phyloP scores from a whole-genome alignment of 2,329 filamentous ascomycete genomes.

The Penicillium sp. region DNA sequence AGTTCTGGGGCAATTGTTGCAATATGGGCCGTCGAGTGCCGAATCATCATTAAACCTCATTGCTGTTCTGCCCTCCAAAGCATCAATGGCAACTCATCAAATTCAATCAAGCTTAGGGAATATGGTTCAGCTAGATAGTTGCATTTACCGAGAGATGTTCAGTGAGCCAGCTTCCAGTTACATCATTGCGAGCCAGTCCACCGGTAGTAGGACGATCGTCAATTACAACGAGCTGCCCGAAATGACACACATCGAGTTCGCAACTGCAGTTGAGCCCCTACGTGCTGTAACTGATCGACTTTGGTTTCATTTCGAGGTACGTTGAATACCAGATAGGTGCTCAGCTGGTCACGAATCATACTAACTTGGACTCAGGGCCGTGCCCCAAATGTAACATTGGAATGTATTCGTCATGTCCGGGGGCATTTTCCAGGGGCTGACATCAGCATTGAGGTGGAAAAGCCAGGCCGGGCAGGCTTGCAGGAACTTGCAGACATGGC shows the following conservation, averaged over 20 bases:
- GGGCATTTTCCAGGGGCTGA: conserved; percentile 43
- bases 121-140: conserved; percentile 52
- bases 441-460: conserved; percentile 72
- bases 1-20: conserved; percentile 64
- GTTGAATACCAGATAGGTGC: neutral
- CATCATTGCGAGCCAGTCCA: conserved; percentile 61
- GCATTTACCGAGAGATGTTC: conserved; percentile 58
- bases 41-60: conserved; percentile 38
- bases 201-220: conserved; percentile 66
- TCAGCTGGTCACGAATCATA: neutral
- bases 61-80: conserved; percentile 52
- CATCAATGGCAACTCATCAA: conserved; percentile 51
- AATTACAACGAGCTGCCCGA: conserved; percentile 67
- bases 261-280: conserved; percentile 43
- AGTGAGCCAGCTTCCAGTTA: conserved; percentile 65
- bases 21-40: conserved; percentile 5
- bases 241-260: conserved; percentile 64
- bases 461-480: conserved; percentile 61
- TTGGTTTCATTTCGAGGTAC: conserved; percentile 71
- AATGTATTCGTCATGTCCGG: conserved; percentile 60
- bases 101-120: conserved; percentile 56
- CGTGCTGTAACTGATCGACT: conserved; percentile 19
- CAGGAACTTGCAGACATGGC: conserved; percentile 59
- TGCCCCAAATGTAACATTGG: conserved; percentile 58
- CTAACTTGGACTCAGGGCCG: conserved; percentile 52